Evolutionary conservation across 208 protist genomes (phyloP), one percentile per base, ranked within the genome.

Genomic region (Trypanosoma rangeli): DNA sequence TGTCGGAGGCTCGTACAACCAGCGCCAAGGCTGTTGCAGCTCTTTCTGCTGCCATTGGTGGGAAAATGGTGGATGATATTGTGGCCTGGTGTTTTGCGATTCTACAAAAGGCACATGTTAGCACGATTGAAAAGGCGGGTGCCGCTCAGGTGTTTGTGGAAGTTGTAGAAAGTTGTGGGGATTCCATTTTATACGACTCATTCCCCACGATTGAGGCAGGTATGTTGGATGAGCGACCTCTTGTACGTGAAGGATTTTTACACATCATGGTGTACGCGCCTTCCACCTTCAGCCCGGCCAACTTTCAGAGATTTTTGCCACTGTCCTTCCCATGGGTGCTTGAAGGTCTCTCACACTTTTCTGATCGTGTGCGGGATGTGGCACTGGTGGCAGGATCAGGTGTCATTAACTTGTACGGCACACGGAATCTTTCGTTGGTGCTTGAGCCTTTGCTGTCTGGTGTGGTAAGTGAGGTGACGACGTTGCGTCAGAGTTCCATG

Each of bases 241-340:
- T 86, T 9, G 90, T 97, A 64, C 73, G 90, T n/a, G 91, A 98
- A 66, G 94, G 90, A 24, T 97, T 95, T 75, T 74, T 98, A 28
- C 92, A 96, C 73, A 85, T 97, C 50, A 94, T 98, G 80, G 83
- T 96, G 42, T 97, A 97, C 83, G 75, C 94, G 50, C 93, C 94
- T 29, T 87, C 87, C 57, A 92, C 89, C 13, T 78, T 97, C 48
- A 68, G 61, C 56, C 57, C 77, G 20, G 73, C 79, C 55, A 83
- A 78, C 62, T 93, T 96, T 70, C 89, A 91, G 74, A 64, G 76
- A 44, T 85, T 98, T 59, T 76, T 96, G n/a, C 83, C 88, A 4
- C 26, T 94, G 16, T 80, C 82, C 35, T 90, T 97, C 55, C 89
- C 89, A 67, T 94, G 85, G 86, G 92, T 97, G 42, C 79, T 98